Base-by-base conservation (phyloP, 2,329 filamentous ascomycete genomes). In the Emydomyces testavorans region DNA sequence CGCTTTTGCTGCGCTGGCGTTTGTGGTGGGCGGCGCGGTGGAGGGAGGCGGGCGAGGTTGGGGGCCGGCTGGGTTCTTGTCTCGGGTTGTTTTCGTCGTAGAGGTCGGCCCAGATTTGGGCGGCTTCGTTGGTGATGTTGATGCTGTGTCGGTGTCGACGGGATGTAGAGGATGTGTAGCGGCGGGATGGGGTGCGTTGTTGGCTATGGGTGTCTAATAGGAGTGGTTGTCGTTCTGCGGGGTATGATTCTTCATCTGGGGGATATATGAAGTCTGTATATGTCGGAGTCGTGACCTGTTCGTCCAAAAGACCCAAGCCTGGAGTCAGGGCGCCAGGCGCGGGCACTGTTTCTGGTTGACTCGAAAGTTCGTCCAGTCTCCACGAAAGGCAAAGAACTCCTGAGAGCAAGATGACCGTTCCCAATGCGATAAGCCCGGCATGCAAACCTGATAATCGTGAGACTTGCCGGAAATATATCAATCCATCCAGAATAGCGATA, bases 381-480 rank as follows among this genome's bases (percentile, higher is more conserved):
- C 92, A 96, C 28, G 89, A 95, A 2, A 98, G 73, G 34, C 88
- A 88, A 13, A 96, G 73, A 1, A 98, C 92, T 36, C 92, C 92
- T 0, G 80, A 79, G 0, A 98, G 76, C 15, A 98, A 73, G 46
- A 98, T 84, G 26, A 80, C 73, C 0, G 90, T 96, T 8, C 92
- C 92, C 1, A 98, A 66, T 0, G 88, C 79, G 53, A 96, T 94
- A 50, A 74, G 60, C 8, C 64, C 62, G 13, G 85, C 90, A 59
- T 86, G 82, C 2, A 92, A 67, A 0, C 79, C 74, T 13, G 82
- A 80, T 53, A 98, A 79, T 48, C 85, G 76, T 54, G 87, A 82
- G 46, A 83, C 84, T 66, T 98, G 92, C 58, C 83, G 77, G 69
- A 96, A 98, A 68, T 96, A 98, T 58, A 98, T 94, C 56, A 98